Evolutionary conservation across 108 stramenopile genomes (phyloP).

Genomic region (Pseudonitzschia multiseries): DNA sequence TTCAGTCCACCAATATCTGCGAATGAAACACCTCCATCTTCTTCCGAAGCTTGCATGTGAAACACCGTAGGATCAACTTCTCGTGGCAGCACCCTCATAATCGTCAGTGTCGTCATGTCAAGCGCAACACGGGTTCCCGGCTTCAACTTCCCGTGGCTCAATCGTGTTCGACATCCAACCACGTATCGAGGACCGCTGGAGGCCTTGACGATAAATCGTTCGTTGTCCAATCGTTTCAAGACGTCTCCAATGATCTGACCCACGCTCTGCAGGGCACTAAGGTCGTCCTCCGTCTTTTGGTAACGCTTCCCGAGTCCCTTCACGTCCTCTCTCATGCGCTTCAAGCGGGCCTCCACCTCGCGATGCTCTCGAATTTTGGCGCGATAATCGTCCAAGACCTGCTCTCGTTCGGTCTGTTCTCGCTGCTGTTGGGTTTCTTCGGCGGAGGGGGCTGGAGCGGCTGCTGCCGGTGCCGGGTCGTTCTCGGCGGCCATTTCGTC

Average conservation of each 20-base stretch:
- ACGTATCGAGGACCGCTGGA: slow-evolving; percentile 95
- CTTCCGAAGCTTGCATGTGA: slow-evolving; percentile 94
- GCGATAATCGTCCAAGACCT: slow-evolving; percentile 89
- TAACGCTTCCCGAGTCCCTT: slow-evolving; percentile 84
- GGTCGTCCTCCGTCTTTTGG: slow-evolving; percentile 97
- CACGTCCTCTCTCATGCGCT: slow-evolving; percentile 88
- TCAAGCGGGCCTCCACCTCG: slow-evolving; percentile 89
- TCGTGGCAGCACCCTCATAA: slow-evolving; percentile 96
- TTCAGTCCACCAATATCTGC: slow-evolving; percentile 94
- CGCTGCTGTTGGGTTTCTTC: slow-evolving; percentile 31
- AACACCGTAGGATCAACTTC: slow-evolving; percentile 99
- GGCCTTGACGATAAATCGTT: slow-evolving; percentile 98
- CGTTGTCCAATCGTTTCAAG: slow-evolving; percentile 91
- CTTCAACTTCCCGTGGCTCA: slow-evolving; percentile 91
- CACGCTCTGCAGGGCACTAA: slow-evolving; percentile 91
- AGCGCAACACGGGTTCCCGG: slow-evolving; percentile 95
- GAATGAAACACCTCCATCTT: slow-evolving; percentile 93
- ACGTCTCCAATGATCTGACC: slow-evolving; percentile 99
- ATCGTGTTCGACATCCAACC: slow-evolving; percentile 90
- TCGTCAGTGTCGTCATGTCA: slow-evolving; percentile 99
- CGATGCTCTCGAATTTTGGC: slow-evolving; percentile 92
- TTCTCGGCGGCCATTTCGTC: background rate
- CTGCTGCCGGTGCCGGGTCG: background rate
- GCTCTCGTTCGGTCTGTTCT: slow-evolving; percentile 72
- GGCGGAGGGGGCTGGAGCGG: slow-evolving; percentile 2